Conservation (phyloP, 768 basidiomycete species). For the Leccinum aurantiacum region DNA sequence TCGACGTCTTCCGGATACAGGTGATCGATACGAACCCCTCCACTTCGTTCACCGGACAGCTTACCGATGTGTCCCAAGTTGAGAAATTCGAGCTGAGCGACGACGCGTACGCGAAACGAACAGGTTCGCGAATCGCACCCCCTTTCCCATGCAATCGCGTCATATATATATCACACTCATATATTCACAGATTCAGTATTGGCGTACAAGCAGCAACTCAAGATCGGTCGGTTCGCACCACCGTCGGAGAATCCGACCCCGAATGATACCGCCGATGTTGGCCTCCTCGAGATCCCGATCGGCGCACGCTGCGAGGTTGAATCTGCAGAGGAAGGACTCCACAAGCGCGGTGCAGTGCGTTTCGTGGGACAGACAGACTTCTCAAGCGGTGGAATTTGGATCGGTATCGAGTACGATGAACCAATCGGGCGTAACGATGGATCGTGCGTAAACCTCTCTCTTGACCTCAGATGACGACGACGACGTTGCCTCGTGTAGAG, state of each 20-base stretch:
- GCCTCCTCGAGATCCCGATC: constrained; percentile 53
- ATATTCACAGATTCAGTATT: constrained; percentile 72
- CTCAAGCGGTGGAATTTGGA: constrained; percentile 67
- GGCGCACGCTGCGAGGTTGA: constrained; percentile 86
- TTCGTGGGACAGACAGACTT: constrained; percentile 84
- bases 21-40: constrained; percentile 69
- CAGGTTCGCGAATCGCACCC: constrained; percentile 48
- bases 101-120: constrained; percentile 75
- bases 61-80: constrained; percentile 80
- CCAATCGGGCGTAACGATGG: constrained; percentile 96
- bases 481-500: constrained; percentile 43
- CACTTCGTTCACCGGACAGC: constrained; percentile 74
- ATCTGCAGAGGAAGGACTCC: constrained; percentile 62
- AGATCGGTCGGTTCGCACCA: constrained; percentile 85
- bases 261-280: constrained; percentile 15
- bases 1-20: constrained; percentile 42
- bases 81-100: constrained; percentile 90
- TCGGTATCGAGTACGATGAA: constrained; percentile 94
- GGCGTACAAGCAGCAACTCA: constrained; percentile 81
- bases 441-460: constrained; percentile 57
- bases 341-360: constrained; percentile 78
- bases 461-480: not conserved
- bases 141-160: constrained; percentile 1
- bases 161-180: not conserved
- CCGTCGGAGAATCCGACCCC: constrained; percentile 36